Evolutionary conservation across 805 yeast genomes (phyloP), one percentile per base, ranked within the genome.

Genomic region (Isabelozyma rhagii): DNA sequence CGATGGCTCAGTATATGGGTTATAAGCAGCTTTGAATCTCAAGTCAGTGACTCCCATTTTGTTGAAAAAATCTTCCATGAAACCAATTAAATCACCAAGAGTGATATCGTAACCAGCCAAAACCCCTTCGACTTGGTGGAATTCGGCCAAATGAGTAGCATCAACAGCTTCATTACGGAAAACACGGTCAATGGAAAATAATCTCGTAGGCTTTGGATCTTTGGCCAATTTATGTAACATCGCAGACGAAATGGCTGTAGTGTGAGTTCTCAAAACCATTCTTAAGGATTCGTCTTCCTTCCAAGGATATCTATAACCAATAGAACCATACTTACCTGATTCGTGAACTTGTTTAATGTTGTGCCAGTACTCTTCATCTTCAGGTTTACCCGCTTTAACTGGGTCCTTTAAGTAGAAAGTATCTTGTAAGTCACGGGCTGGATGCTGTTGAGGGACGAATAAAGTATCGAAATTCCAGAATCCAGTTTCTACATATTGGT

Each of bases 121-220:
- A 48, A 94, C 99, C 77, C 99, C 99, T 76, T 94, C 99, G 54
- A 94, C 96, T 77, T 94, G 99, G 74, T 94, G 98, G 80, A 94
- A 94, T 76, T 94, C 99, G 39, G 99, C 99, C 73, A 94, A 82
- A 71, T 94, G 99, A 14, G 99, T 94, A 47, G 98, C 98, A 69
- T 94, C 99, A 47, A 94, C 99, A 28, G 99, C 98, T 77, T 94
- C 99, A 69, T 94, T 94, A 78, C 99, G 89, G 89, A 94, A 94
- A 52, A 94, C 99, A 67, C 97, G 84, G 71, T 94, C 99, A 62
- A 94, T 96, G 45, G 97, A 89, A 78, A 94, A 94, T 66, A 90
- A 80, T 74, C 98, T 84, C 8, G 87, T 80, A 51, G 98, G 97
- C 62, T 83, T 84, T 53, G 97, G 97, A 69, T 90, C 86, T 55